A percentile compares a stretch with the other conserved stretches of the same genome.
These are phyloP conservation scores for Fonsecaea pedrosoi DNA, from an alignment of 2,329 filamentous ascomycete species.

Conservation along the genomic window DNA sequence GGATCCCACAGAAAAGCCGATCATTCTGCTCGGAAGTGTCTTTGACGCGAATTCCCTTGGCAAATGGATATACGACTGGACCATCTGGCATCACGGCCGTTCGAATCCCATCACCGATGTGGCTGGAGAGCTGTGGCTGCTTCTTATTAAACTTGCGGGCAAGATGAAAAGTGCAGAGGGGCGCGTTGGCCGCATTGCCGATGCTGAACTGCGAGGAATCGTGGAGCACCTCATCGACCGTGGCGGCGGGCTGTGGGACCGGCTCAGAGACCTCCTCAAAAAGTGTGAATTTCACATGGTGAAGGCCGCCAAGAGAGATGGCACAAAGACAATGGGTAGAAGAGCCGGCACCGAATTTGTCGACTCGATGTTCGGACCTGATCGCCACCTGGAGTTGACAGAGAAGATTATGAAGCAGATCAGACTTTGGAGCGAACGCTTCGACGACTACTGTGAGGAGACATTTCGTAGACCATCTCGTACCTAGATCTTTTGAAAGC, in stretches of 20 bases:
- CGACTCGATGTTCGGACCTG: constrained; percentile 90
- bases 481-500: constrained; percentile 25
- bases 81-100: constrained; percentile 84
- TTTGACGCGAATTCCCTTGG: constrained; percentile 97
- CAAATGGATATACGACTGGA: constrained; percentile 99
- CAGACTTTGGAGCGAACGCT: constrained; percentile 87
- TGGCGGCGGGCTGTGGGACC: constrained; percentile 83
- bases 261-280: constrained; percentile 85
- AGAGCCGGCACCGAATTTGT: constrained; percentile 95
- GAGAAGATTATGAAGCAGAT: constrained; percentile 92
- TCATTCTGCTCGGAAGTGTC: constrained; percentile 91
- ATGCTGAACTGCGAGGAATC: constrained; percentile 75
- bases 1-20: constrained; percentile 93
- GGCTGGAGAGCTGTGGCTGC: constrained; percentile 92
- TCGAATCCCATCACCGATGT: constrained; percentile 85
- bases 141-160: constrained; percentile 89
- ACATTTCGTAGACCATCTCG: constrained; percentile 68
- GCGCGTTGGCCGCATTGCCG: constrained; percentile 73
- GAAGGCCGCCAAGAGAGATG: constrained; percentile 78
- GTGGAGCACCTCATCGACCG: constrained; percentile 89
- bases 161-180: constrained; percentile 93
- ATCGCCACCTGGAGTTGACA: constrained; percentile 86
- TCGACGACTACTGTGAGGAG: constrained; percentile 93
- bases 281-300: constrained; percentile 94
- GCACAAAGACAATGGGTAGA: constrained; percentile 79